Base-by-base conservation (phyloP, 2,329 filamentous ascomycete species). In the Cladophialophora yegresii region DNA sequence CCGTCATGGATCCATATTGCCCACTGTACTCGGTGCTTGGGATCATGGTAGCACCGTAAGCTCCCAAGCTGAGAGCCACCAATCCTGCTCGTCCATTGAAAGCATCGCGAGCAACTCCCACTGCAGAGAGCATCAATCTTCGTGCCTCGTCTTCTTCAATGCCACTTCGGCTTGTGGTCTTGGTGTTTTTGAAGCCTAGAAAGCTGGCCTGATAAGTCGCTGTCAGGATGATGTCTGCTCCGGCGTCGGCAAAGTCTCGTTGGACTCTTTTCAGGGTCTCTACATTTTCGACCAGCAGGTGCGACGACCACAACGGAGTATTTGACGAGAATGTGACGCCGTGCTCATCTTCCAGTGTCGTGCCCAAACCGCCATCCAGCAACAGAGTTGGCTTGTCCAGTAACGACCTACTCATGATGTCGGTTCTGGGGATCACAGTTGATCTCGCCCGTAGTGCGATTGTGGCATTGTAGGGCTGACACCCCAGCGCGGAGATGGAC, bases 311-410 rank as follows among this genome's bases (percentile, higher is more conserved):
- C 45, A 90, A 81, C 0, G 87, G 88, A 8, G 81, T 84, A 10
- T 75, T 77, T 30, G 77, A 74, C 58, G 77, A 76, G 73, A 89
- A 90, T 13, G 73, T 77, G 64, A 84, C 72, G 61, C 75, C 74
- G 73, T 87, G 84, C 33, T 69, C 64, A 65, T 86, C 83, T 71
- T 87, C 82, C 2, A 90, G 84, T 0, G 86, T 85, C 2, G 88
- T 90, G 36, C 88, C 87, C 23, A 90, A 81, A 7, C 87, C 87
- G 59, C 88, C 87, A 72, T 90, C 87, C 45, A 90, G 81, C 55
- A 90, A 76, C 66, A 81, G 75, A 64, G 84, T 72, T 20, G 49
- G 20, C 26, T 62, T 54, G 1, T 50, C 33, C 3, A 63, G 51
- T 16, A 65, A 54, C 22, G 56, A 5, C 5, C 26, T 30, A 2